These are phyloP conservation scores for Quercus glauca DNA, from an alignment of 306 rosid species.

Conservation along the genomic window DNA sequence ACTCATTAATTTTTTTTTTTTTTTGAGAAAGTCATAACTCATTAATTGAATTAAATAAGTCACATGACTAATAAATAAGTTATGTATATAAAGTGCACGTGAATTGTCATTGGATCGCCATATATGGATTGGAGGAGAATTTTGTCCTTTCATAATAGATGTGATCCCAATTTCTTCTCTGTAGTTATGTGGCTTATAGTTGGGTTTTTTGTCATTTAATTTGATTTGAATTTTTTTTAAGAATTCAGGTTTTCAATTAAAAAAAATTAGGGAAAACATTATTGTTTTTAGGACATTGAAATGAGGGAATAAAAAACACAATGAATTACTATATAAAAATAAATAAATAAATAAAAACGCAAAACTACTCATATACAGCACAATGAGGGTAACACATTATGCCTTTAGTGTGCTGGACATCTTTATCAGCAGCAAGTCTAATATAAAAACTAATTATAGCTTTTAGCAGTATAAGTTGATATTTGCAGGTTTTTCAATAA, in stretches of 20 bases:
- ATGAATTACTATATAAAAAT: background rate
- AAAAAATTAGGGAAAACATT: background rate
- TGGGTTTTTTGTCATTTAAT: conserved; percentile 14
- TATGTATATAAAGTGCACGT: too few species aligned
- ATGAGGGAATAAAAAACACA: background rate
- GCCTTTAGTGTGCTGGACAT: background rate
- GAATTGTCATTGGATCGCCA: too few species aligned
- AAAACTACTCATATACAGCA: background rate
- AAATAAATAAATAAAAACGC: background rate
- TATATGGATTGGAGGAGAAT: too few species aligned
- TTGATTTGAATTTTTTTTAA: background rate
- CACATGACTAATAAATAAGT: too few species aligned
- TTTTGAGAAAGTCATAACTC: too few species aligned
- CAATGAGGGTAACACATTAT: background rate
- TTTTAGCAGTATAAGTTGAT: too few species aligned
- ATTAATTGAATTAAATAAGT: too few species aligned
- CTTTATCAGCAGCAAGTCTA: too few species aligned
- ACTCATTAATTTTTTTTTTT: too few species aligned
- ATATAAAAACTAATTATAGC: too few species aligned
- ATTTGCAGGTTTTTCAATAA: too few species aligned
- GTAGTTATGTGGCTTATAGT: background rate
- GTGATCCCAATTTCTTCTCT: conserved; percentile 12
- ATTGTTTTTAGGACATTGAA: background rate
- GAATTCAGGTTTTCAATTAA: conserved; percentile 10
- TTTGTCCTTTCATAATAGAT: background rate